Evolutionary conservation across 768 basidiomycete genomes (phyloP).

Genomic region (Lactarius quietus): DNA sequence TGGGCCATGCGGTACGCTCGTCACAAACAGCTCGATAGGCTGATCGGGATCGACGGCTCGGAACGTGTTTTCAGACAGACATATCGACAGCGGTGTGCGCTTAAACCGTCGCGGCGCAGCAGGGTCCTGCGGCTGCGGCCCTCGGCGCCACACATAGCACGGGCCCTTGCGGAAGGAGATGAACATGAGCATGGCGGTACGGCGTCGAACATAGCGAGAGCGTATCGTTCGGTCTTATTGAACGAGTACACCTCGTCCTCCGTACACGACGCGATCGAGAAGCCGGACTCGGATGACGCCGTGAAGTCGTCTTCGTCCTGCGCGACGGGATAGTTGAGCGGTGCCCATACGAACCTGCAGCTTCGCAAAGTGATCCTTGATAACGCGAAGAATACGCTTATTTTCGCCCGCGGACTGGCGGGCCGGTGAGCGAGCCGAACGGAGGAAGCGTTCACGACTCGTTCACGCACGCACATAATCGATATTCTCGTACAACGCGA

Average conservation of each 20-base stretch:
- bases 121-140: not conserved
- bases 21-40: slow-evolving; percentile 10
- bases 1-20: slow-evolving; percentile 8
- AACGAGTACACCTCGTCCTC: slow-evolving; percentile 16
- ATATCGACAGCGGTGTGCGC: slow-evolving; percentile 11
- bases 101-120: slow-evolving; percentile 1
- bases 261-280: slow-evolving; percentile 20
- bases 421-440: too few species aligned
- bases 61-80: slow-evolving; percentile 11
- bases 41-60: slow-evolving; percentile 15
- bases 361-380: slow-evolving; percentile 15
- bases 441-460: too few species aligned
- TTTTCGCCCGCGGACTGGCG: slow-evolving; percentile 22
- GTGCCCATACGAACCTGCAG: slow-evolving; percentile 24
- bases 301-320: slow-evolving; percentile 10
- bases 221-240: slow-evolving; percentile 21
- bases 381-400: slow-evolving; percentile 17
- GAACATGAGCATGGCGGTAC: slow-evolving; percentile 20
- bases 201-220: slow-evolving; percentile 16
- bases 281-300: slow-evolving; percentile 14
- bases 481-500: slow-evolving; percentile 21
- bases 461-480: slow-evolving; percentile 21
- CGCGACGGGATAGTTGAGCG: slow-evolving; percentile 7
- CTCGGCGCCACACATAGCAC: slow-evolving; percentile 15
- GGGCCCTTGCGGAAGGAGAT: slow-evolving; percentile 21